Evolutionary conservation across 768 basidiomycete species (phyloP), one percentile per base, ranked within the genome.

Genomic region (Lentinus brumalis): DNA sequence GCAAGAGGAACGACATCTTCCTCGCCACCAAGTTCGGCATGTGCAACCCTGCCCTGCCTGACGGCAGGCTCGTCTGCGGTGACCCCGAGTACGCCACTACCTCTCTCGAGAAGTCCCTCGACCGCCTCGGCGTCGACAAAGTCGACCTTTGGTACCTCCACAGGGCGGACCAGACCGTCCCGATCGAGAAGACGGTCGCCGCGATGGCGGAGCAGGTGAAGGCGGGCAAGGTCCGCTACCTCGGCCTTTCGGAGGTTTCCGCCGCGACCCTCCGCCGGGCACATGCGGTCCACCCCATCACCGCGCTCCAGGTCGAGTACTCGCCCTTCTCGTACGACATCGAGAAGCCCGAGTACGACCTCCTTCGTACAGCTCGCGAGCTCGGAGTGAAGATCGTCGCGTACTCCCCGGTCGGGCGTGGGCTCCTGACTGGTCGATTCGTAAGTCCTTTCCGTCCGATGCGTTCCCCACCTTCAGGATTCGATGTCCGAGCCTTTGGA

Each of bases 11-110:
- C 18, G 74, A 82, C 14, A 83, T 85, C 18, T 88, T 87, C 73
- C 76, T 89, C 18, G 85, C 86, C 2, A 86, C 86, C 18, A 88
- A 89, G 69, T 83, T 82, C 49, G 82, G 82, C 14, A 11, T 72
- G 30, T 53, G 61, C 73, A 18, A 18, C 4, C n/a, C 18, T 9
- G 5, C 46, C 10, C n/a, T 47, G 8, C n/a, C n/a, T 7, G 46
- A 47, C 12, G 46, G 21, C 6, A 18, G 52, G 46, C 46, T 52
- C 38, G 50, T 78, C 58, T 55, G 74, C 29, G 79, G 77, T 29
- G 74, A 77, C n/a, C 75, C 78, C 0, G 73, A 79, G 56, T 80
- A 82, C 56, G 76, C 79, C 11, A 26, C 21, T 26, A 26, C 21
- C 21, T 26, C 21, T 2, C 21, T 78, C 40, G 72, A 80, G 15